phyloP scores from a whole-genome alignment of 208 protist species.

The Leishmania major region DNA sequence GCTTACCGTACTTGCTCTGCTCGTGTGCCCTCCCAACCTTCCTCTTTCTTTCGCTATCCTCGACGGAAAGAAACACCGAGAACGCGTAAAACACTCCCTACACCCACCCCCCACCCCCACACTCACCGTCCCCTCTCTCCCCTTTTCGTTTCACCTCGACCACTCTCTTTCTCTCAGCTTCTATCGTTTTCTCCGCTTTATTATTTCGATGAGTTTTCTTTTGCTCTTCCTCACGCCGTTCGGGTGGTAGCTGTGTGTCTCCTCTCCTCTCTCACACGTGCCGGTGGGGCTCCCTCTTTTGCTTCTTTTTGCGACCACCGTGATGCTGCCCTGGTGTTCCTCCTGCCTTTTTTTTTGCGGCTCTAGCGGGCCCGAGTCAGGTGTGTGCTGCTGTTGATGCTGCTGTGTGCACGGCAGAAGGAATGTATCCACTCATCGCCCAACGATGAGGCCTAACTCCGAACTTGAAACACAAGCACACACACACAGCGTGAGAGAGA shows the following conservation, averaged over 20 bases:
- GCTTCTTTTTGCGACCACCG: background rate
- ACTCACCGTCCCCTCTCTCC: background rate
- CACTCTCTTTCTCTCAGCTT: background rate
- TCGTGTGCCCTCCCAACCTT: background rate
- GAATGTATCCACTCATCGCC: background rate
- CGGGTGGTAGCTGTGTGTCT: background rate
- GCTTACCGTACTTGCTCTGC: constrained; percentile 5
- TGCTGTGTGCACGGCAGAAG: background rate
- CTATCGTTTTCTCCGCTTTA: background rate
- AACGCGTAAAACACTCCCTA: background rate
- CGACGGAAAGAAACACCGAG: too few relatives aligned
- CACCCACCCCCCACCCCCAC: background rate
- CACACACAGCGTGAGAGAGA: background rate
- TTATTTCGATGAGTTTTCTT: background rate
- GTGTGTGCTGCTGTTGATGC: background rate
- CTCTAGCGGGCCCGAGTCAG: background rate
- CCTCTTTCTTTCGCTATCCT: background rate
- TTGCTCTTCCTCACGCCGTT: background rate
- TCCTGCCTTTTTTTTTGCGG: background rate
- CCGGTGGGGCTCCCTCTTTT: too few relatives aligned
- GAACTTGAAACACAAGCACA: background rate
- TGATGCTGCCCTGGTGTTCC: background rate
- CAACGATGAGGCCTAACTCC: background rate
- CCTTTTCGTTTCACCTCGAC: background rate
- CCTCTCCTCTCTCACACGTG: background rate